phyloP scores from a whole-genome alignment of 1,284 basidiomycete genomes.

The Coniophora puteana region DNA sequence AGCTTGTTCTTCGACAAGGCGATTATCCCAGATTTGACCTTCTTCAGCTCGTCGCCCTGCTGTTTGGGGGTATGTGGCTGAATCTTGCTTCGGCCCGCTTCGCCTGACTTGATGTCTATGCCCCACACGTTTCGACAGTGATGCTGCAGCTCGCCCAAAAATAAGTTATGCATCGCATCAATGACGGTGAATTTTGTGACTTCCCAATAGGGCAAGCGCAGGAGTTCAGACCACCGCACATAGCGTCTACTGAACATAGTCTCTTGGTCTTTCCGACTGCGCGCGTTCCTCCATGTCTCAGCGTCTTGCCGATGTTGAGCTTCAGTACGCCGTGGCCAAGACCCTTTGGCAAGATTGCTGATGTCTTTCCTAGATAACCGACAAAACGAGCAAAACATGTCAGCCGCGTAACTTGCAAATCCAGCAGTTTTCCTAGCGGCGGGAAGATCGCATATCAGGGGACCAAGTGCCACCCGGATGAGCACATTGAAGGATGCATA shows the following conservation, averaged over 20 bases:
- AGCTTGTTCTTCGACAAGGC: no score
- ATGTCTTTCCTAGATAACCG: slow-evolving; percentile 10
- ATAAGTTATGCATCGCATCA: slow-evolving; percentile 31
- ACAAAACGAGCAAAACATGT: slow-evolving; percentile 29
- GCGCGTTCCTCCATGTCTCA: slow-evolving; percentile 24
- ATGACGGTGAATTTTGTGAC: slow-evolving; percentile 28
- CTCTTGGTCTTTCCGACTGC: slow-evolving; percentile 14
- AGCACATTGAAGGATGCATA: slow-evolving; percentile 7
- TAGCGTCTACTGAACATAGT: slow-evolving; percentile 22
- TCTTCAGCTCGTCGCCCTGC: no score
- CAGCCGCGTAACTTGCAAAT: slow-evolving; percentile 14
- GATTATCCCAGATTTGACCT: no score
- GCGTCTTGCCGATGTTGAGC: slow-evolving; percentile 16
- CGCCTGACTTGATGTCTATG: no score
- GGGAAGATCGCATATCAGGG: slow-evolving; percentile 23
- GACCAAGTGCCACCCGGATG: slow-evolving; percentile 14
- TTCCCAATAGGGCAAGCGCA: slow-evolving; percentile 35
- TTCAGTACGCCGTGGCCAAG: slow-evolving; percentile 10
- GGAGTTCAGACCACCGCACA: slow-evolving; percentile 33
- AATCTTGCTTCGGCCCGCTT: no score
- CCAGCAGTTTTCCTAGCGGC: slow-evolving; percentile 22
- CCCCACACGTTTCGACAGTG: slow-evolving; percentile 12
- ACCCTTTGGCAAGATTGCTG: slow-evolving; percentile 12
- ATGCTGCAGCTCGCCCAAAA: slow-evolving; percentile 12
- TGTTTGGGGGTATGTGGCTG: no score